phyloP scores from a whole-genome alignment of 148 eudicot genomes.

The Chenopodium formosanum region DNA sequence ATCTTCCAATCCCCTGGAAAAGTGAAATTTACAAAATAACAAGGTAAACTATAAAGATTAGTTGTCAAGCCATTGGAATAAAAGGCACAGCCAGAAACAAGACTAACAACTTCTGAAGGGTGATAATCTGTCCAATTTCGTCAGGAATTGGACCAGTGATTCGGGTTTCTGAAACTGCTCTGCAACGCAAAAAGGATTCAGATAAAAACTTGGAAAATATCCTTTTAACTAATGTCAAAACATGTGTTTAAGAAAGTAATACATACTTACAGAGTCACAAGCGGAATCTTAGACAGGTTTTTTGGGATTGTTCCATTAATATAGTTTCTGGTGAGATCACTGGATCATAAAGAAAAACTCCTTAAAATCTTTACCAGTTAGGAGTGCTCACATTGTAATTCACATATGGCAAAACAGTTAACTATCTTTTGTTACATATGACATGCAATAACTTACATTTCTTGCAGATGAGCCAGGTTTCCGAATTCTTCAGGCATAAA shows the following conservation, averaged over 20 bases:
- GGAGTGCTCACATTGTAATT: neutral
- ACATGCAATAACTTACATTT: constrained; percentile 48
- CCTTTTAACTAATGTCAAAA: neutral
- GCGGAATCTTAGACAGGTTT: constrained; percentile 43
- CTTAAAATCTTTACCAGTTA: neutral
- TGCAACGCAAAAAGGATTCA: constrained; percentile 22
- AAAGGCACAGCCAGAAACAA: neutral
- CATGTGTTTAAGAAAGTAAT: neutral
- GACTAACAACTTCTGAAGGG: constrained; percentile 63
- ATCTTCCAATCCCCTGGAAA: constrained; percentile 52
- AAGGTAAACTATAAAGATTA: neutral
- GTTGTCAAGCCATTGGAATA: neutral
- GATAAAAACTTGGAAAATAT: neutral
- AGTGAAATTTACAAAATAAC: neutral
- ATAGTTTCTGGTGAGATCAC: constrained; percentile 69
- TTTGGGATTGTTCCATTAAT: constrained; percentile 67
- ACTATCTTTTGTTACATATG: neutral
- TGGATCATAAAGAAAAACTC: constrained; percentile 21
- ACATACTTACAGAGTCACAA: constrained; percentile 65
- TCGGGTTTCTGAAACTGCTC: constrained; percentile 55
- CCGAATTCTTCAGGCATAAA: constrained; percentile 56
- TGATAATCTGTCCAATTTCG: constrained; percentile 70
- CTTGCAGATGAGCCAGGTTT: constrained; percentile 46
- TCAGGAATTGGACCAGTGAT: constrained; percentile 59
- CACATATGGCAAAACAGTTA: neutral